Evolutionary conservation across 2,329 filamentous ascomycete genomes (phyloP).

Genomic region (Colletotrichum musae): DNA sequence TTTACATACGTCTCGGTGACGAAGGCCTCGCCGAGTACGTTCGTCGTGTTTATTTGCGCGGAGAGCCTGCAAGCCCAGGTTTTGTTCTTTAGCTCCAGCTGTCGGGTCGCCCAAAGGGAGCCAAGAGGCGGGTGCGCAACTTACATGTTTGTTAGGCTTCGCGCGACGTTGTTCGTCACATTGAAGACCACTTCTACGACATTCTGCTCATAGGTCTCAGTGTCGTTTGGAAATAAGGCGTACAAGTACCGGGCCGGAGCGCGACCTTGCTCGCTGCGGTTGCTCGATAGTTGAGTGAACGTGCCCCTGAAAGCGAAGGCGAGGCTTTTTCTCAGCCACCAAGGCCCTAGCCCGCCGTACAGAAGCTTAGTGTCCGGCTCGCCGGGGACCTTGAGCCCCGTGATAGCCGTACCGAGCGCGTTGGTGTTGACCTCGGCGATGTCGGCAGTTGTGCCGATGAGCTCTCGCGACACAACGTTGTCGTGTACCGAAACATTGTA

Average conservation of each 20-base stretch:
- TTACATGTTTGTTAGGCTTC: conserved; percentile 3
- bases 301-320: too few relatives aligned
- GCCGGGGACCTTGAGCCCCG: conserved; percentile 11
- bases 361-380: not conserved
- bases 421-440: conserved; percentile 5
- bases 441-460: not conserved
- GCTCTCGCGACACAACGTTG: conserved; percentile 16
- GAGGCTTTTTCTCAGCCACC: too few relatives aligned
- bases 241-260: conserved; percentile 12
- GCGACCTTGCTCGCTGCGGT: not conserved
- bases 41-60: not conserved
- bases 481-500: conserved; percentile 27
- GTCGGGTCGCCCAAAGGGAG: too few relatives aligned
- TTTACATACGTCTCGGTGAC: conserved; percentile 30
- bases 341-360: not conserved
- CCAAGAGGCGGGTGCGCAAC: too few relatives aligned
- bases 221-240: not conserved
- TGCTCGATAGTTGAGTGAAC: too few relatives aligned
- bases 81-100: too few relatives aligned
- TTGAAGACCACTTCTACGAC: conserved; percentile 4
- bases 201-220: not conserved
- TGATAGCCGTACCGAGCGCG: not conserved
- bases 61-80: conserved; percentile 7
- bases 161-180: conserved; percentile 19
- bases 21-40: conserved; percentile 17